These are phyloP conservation scores for Plasmodium coatneyi DNA, from an alignment of 169 alveolate genomes.

Conservation along the genomic window DNA sequence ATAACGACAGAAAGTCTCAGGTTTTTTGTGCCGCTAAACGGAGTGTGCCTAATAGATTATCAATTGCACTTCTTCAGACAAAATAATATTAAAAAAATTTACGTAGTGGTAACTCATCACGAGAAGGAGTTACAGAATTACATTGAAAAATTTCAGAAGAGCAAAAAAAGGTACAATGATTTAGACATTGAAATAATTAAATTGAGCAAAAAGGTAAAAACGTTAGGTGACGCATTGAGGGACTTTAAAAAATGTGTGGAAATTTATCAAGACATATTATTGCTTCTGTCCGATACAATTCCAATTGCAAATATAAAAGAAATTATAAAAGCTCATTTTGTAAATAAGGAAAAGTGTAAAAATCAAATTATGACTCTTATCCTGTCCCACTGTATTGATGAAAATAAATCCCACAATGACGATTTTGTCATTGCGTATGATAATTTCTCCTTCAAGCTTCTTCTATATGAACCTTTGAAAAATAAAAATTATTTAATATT, in stretches of 20 bases:
- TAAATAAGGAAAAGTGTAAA: slow-evolving; percentile 65
- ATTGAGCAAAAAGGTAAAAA: slow-evolving; percentile 57
- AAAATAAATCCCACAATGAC: slow-evolving; percentile 41
- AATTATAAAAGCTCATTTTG: slow-evolving; percentile 69
- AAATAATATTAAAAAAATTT: slow-evolving; percentile 55
- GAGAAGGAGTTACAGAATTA: slow-evolving; percentile 47
- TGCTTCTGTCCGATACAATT: slow-evolving; percentile 67
- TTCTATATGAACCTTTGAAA: slow-evolving; percentile 39
- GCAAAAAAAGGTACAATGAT: slow-evolving; percentile 42
- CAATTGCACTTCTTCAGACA: slow-evolving; percentile 59
- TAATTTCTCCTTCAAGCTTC: slow-evolving; percentile 46
- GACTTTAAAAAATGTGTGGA: slow-evolving; percentile 71
- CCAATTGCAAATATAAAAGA: slow-evolving; percentile 69
- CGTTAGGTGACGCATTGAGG: slow-evolving; percentile 69
- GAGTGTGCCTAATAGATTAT: slow-evolving; percentile 46
- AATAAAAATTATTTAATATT: slow-evolving; percentile 53
- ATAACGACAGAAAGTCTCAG: slow-evolving; percentile 61
- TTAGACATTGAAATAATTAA: slow-evolving; percentile 72
- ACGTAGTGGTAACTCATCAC: slow-evolving; percentile 68
- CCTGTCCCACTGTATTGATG: slow-evolving; percentile 18
- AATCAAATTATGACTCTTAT: slow-evolving; percentile 69
- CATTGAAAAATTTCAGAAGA: slow-evolving; percentile 61
- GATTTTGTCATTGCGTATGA: slow-evolving; percentile 67
- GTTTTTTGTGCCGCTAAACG: slow-evolving; percentile 59
- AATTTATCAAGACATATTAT: slow-evolving; percentile 43